These are phyloP conservation scores for Zygnema cylindricum DNA, from an alignment of 139 green algal species.

Conservation along the genomic window DNA sequence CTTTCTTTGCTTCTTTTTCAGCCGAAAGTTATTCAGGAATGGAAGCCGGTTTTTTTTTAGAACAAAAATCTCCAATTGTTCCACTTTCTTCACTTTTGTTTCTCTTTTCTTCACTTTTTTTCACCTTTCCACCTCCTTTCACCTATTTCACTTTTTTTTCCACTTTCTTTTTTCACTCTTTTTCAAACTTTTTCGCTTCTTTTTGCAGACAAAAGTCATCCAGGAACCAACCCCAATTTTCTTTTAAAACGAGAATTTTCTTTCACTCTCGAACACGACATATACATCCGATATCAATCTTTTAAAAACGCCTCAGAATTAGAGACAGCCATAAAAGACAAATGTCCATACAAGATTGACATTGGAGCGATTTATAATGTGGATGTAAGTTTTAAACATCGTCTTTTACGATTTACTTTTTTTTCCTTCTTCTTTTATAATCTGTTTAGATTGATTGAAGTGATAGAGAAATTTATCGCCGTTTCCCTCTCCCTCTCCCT, in stretches of 20 bases:
- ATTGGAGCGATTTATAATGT: constrained; percentile 95
- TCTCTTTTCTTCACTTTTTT: not conserved
- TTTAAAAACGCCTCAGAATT: constrained; percentile 88
- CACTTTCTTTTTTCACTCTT: not conserved
- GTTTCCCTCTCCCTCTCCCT: too few relatives aligned
- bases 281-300: constrained; percentile 98
- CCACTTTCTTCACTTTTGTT: not conserved
- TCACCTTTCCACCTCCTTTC: not conserved
- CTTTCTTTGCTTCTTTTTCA: too few relatives aligned
- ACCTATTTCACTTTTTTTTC: not conserved
- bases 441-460: too few relatives aligned
- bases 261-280: constrained; percentile 96
- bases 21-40: too few relatives aligned
- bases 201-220: constrained; percentile 55
- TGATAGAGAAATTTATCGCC: too few relatives aligned
- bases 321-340: constrained; percentile 71
- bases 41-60: not conserved
- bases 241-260: constrained; percentile 86
- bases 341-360: constrained; percentile 94
- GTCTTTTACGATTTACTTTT: too few relatives aligned
- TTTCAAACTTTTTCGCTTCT: too few relatives aligned
- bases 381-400: too few relatives aligned
- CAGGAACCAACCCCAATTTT: constrained; percentile 32
- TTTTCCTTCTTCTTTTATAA: too few relatives aligned
- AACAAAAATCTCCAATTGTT: not conserved